phyloP scores from a whole-genome alignment of 116 monocot species.

The Papilionanthe hybrid region DNA sequence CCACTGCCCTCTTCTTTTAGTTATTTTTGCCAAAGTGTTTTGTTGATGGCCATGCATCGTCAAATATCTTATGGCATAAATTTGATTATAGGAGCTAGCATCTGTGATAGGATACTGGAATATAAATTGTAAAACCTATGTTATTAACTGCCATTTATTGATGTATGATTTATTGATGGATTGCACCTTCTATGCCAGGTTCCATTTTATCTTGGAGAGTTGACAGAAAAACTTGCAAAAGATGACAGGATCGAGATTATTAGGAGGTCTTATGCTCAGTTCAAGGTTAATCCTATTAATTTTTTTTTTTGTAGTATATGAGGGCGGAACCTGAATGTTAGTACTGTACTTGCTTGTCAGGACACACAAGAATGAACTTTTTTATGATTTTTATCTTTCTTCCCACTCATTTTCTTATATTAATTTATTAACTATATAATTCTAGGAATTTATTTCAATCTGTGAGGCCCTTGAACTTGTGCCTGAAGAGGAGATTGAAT shows the following conservation, averaged over 20 bases:
- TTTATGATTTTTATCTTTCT: background rate
- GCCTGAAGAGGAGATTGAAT: slow-evolving; percentile 74
- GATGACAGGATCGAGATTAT: slow-evolving; percentile 66
- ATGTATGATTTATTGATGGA: too few species aligned
- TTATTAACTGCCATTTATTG: background rate
- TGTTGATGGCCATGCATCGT: background rate
- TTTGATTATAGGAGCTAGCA: background rate
- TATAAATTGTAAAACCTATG: background rate
- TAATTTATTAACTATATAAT: background rate
- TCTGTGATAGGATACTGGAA: background rate
- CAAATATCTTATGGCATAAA: background rate
- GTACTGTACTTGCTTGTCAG: background rate
- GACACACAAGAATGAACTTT: background rate
- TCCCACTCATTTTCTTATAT: background rate
- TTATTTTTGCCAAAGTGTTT: background rate
- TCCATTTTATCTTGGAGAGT: slow-evolving; percentile 73
- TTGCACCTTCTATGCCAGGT: slow-evolving; percentile 33
- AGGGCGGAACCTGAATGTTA: slow-evolving; percentile 74
- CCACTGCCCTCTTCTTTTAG: background rate
- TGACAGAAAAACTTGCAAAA: slow-evolving; percentile 64
- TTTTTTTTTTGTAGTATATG: slow-evolving; percentile 16
- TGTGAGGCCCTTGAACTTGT: slow-evolving; percentile 90
- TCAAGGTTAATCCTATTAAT: slow-evolving; percentile 52
- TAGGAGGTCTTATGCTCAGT: slow-evolving; percentile 56
- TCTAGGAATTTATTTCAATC: slow-evolving; percentile 84